phyloP scores from a whole-genome alignment of 2,329 filamentous ascomycete species.

The Aspergillus oerlinghausenensis region DNA sequence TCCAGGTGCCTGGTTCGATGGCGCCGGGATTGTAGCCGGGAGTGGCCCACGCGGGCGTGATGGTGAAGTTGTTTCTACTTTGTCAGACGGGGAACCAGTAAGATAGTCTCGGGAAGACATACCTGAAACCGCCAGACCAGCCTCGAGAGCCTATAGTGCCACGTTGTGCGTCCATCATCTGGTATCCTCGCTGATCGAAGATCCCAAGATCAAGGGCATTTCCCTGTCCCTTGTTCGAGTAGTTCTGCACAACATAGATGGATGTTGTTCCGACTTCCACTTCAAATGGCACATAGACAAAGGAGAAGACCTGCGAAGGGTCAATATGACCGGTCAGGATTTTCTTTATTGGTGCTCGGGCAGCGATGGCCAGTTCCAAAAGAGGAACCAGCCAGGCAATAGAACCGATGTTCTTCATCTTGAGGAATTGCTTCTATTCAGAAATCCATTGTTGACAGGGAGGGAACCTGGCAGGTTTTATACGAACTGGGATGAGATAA shows the following conservation, averaged over 20 bases:
- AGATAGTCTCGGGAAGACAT: too few relatives aligned
- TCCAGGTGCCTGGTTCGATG: neutral
- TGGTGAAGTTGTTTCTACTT: neutral
- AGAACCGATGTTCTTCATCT: neutral
- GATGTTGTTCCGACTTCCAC: neutral
- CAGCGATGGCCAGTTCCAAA: neutral
- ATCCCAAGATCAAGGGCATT: neutral
- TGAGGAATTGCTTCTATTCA: neutral
- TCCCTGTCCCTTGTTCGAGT: neutral
- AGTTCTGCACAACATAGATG: neutral
- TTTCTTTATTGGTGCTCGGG: conserved; percentile 4
- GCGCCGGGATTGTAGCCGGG: neutral
- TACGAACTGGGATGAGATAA: neutral
- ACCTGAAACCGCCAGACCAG: neutral
- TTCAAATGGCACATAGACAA: conserved; percentile 13
- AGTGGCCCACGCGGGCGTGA: neutral
- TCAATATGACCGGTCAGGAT: conserved; percentile 10
- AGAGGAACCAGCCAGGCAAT: neutral
- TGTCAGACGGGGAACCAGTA: too few relatives aligned
- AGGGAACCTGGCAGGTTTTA: neutral
- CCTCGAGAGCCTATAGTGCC: neutral
- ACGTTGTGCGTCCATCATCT: neutral
- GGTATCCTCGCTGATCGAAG: neutral
- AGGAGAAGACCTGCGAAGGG: conserved; percentile 15
- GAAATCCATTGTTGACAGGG: neutral